Evolutionary conservation across 2,329 filamentous ascomycete genomes (phyloP).

Genomic region (Fusarium liriodendri): DNA sequence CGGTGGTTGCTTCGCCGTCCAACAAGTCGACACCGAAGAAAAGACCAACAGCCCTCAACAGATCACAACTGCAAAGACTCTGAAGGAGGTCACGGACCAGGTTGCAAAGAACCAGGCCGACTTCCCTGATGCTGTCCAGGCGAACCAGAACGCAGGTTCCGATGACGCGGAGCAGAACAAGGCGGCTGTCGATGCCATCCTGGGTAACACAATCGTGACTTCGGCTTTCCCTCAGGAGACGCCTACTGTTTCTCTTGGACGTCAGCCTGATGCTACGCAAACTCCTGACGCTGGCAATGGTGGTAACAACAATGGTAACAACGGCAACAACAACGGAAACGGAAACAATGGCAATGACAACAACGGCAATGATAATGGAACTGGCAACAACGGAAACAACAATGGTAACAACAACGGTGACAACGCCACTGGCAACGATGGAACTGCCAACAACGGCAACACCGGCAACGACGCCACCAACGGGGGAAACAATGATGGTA

Average conservation of each 20-base stretch:
- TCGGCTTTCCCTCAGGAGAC: slow-evolving; percentile 50
- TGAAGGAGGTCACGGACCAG: slow-evolving; percentile 60
- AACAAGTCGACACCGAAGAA: slow-evolving; percentile 60
- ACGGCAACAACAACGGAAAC: slow-evolving; percentile 5
- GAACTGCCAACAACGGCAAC: not conserved
- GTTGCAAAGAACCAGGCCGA: slow-evolving; percentile 63
- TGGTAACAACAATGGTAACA: slow-evolving; percentile 17
- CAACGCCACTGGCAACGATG: not conserved
- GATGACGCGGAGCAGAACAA: slow-evolving; percentile 42
- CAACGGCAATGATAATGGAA: slow-evolving; percentile 12
- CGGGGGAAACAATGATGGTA: not conserved
- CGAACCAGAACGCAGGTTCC: slow-evolving; percentile 56
- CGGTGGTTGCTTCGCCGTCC: slow-evolving; percentile 67
- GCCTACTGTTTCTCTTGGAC: slow-evolving; percentile 38
- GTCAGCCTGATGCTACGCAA: slow-evolving; percentile 7
- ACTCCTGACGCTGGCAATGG: slow-evolving; percentile 10
- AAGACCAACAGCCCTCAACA: slow-evolving; percentile 56
- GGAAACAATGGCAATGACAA: slow-evolving; percentile 3
- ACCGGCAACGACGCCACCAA: not conserved
- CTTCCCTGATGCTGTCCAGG: slow-evolving; percentile 54
- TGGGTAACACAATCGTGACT: slow-evolving; percentile 45
- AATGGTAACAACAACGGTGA: not conserved
- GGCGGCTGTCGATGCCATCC: slow-evolving; percentile 54
- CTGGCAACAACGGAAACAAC: not conserved
- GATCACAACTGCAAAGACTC: slow-evolving; percentile 59